Base-by-base conservation (phyloP, 805 yeast species). In the Kodamaea kaohsiungensis region DNA sequence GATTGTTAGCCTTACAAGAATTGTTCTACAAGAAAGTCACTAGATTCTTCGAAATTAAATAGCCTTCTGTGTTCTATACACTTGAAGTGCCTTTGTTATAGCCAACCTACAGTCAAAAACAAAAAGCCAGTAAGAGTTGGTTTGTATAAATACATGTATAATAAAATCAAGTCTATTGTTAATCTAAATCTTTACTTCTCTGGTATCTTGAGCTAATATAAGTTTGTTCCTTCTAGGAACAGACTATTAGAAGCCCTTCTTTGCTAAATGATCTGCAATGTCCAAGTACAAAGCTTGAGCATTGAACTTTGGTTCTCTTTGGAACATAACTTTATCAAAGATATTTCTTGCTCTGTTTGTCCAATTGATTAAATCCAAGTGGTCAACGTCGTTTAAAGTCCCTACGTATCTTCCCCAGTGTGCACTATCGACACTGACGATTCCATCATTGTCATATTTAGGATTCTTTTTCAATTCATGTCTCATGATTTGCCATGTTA, bases 321-420 rank as follows among this genome's bases (percentile, higher is more conserved):
- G 59, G 60, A 65, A 67, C 56, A 62, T 47, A 49, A 63, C 50
- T 59, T 59, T 64, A 64, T 76, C 73, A 51, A 71, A 40, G 56
- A 68, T 53, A 61, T 76, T 56, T 55, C 82, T 78, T 2, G 80
- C 54, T 2, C 76, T 65, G 61, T 85, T 87, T 48, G 86, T 81
- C 96, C 96, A 87, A 65, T 91, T 92, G 49, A 91, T 89, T 55
- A 91, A 72, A 66, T 92, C 97, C 56, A 90, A 73, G 70, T 91
- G 98, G 69, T 91, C 97, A 2, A 88, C 90, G 58, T 85, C 80
- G 42, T 83, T 83, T 37, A 92, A 67, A 0, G 95, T 88, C 0
- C 97, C 98, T 59, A 85, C 65, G 68, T 88, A 89, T 46, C 83
- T 71, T 0, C 97, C 97, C 97, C 97, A 91, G 62, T 80, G 81